Evolutionary conservation across 129 eudicot species (phyloP).

Genomic region (Escallonia herrerae): DNA sequence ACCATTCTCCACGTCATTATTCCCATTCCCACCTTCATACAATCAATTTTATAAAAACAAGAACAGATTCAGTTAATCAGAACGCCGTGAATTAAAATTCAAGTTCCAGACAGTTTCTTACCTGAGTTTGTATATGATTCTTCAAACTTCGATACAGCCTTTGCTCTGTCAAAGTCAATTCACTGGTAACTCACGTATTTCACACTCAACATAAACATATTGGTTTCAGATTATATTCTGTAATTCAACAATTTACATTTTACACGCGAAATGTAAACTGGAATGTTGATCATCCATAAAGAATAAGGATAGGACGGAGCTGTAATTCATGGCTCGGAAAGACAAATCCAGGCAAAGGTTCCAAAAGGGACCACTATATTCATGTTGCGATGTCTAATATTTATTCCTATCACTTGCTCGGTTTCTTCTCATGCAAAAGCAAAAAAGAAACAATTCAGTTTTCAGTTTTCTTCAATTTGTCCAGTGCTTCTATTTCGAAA

Average conservation of each 20-base stretch:
- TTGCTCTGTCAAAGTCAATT: conserved; percentile 36
- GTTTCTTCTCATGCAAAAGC: too few relatives aligned
- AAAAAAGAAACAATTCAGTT: too few relatives aligned
- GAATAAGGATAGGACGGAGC: not conserved
- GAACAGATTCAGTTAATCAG: not conserved
- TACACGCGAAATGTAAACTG: too few relatives aligned
- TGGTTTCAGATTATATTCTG: too few relatives aligned
- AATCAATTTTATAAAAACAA: not conserved
- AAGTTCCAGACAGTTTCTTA: conserved; percentile 12
- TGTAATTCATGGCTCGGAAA: not conserved
- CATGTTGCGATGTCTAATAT: not conserved
- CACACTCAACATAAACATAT: too few relatives aligned
- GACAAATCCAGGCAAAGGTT: not conserved
- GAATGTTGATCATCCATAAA: too few relatives aligned
- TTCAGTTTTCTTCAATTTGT: too few relatives aligned
- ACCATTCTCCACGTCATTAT: conserved; percentile 41
- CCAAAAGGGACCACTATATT: not conserved
- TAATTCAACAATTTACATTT: too few relatives aligned
- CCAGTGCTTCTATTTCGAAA: too few relatives aligned
- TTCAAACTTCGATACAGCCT: conserved; percentile 3
- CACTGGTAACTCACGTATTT: not conserved
- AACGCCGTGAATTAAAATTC: not conserved
- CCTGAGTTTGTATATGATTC: conserved; percentile 20
- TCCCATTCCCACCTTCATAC: conserved; percentile 13
- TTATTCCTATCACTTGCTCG: too few relatives aligned